A percentile compares a stretch with the other conserved stretches of the same genome.
phyloP scores from a whole-genome alignment of 1,284 basidiomycete species.

The Moesziomyces parantarcticus region DNA sequence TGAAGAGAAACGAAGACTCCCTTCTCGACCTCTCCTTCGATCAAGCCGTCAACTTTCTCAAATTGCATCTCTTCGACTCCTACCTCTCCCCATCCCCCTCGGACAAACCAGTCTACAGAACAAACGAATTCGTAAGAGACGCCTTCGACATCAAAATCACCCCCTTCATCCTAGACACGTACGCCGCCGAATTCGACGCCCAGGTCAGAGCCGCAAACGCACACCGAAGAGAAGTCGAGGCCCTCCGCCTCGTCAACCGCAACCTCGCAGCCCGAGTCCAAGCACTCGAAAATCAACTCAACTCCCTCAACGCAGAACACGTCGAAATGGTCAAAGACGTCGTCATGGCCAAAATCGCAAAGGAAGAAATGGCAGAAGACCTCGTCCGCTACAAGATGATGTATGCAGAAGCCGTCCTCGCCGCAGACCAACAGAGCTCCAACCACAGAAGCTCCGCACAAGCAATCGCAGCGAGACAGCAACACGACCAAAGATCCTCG shows the following conservation, averaged over 20 bases:
- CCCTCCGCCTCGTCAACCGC: conserved; percentile 62
- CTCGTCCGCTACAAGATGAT: conserved; percentile 65
- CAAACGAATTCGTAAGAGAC: conserved; percentile 60
- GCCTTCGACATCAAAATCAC: conserved; percentile 64
- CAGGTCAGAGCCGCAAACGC: conserved; percentile 61
- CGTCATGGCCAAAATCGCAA: conserved; percentile 63
- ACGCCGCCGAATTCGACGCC: conserved; percentile 62
- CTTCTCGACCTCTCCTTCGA: conserved; percentile 60
- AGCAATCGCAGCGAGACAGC: background rate
- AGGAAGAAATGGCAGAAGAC: conserved; percentile 67
- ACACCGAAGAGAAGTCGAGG: conserved; percentile 62
- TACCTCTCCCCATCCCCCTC: background rate
- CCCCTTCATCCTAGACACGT: conserved; percentile 58
- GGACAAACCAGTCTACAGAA: conserved; percentile 13
- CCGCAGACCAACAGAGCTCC: conserved; percentile 38
- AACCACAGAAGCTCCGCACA: conserved; percentile 26
- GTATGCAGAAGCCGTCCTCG: conserved; percentile 59
- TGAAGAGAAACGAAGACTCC: conserved; percentile 85
- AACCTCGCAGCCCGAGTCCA: conserved; percentile 60
- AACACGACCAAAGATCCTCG: background rate
- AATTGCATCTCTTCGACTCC: conserved; percentile 54
- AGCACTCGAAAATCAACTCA: conserved; percentile 61
- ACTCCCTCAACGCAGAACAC: conserved; percentile 59
- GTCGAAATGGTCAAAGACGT: conserved; percentile 65
- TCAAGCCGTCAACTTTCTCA: conserved; percentile 55